Base-by-base conservation (phyloP, 805 yeast species). In the Lachancea waltii region DNA sequence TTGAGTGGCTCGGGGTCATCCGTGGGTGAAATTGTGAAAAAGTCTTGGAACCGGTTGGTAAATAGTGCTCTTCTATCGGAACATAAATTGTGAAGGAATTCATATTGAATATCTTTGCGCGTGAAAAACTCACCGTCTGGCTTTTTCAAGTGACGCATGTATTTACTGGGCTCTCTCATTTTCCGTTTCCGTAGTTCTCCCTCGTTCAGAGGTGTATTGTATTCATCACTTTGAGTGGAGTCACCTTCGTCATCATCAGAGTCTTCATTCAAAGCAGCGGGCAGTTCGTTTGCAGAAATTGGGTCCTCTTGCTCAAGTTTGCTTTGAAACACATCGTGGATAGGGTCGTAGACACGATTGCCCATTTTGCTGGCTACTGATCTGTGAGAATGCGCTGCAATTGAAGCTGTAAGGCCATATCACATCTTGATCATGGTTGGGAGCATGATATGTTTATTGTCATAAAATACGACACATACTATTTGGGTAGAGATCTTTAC, bases 81-180 rank as follows among this genome's bases (percentile, higher is more conserved):
- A 51, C 90, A 82, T 7, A 90, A 61, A 19, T 67, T 65, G 33
- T 69, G 64, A 38, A 90, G 63, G 48, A 89, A 85, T 47, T 81
- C 87, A 59, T 79, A 83, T 59, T 87, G 96, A 40, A 90, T 81
- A 51, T 90, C 97, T 39, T 65, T 72, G 34, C 97, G 70, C 82
- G 92, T 84, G 42, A 89, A 77, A 15, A 95, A 95, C 51, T 84
- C 94, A 5, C 97, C 96, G 54, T 90, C 97, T 14, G 77, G 70
- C 55, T 89, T 90, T 61, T 90, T 90, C 49, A 90, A 60, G 58
- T 81, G 87, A 31, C 84, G 48, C 27, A 45, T 42, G 30, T 51
- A 51, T 36, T 49, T 47, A 33, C 54, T 51, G 8, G 53, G 51
- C 29, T 51, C 56, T 33, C 49, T 45, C 39, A 42, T 35, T 33